Conservation (phyloP, 148 eudicot species). For the Heliamphora exappendiculata region DNA sequence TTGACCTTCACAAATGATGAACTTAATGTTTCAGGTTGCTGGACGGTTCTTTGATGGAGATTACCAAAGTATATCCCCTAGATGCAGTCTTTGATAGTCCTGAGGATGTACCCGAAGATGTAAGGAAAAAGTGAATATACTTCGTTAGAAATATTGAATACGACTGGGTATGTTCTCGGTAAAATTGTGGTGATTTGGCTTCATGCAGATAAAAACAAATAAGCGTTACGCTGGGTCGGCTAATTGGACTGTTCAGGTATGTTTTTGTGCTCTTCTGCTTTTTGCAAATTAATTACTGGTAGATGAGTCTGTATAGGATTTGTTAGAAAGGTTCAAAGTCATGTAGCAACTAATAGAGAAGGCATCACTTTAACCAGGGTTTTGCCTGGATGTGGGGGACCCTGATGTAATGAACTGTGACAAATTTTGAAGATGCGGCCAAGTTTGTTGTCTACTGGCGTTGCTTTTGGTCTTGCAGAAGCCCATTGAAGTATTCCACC, state of each 20-base stretch:
- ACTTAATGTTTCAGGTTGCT: constrained; percentile 54
- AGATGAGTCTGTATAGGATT: not conserved
- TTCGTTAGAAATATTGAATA: not conserved
- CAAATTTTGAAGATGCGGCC: not conserved
- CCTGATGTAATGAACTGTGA: no score
- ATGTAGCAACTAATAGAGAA: not conserved
- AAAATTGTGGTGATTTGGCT: constrained; percentile 9
- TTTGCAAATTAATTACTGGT: not conserved
- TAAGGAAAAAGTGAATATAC: constrained; percentile 23
- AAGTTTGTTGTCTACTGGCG: not conserved
- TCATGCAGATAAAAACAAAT: constrained; percentile 68
- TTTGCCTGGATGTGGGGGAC: not conserved
- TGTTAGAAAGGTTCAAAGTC: not conserved
- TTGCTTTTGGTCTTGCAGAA: not conserved
- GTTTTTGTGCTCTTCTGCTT: not conserved
- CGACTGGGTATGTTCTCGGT: not conserved
- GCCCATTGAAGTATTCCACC: not conserved
- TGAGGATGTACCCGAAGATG: constrained; percentile 98
- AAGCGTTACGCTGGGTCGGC: constrained; percentile 90
- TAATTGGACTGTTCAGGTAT: constrained; percentile 91
- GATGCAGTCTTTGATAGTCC: constrained; percentile 85
- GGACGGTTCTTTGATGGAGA: constrained; percentile 93
- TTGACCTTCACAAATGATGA: constrained; percentile 2
- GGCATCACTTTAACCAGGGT: not conserved
- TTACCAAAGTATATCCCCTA: constrained; percentile 75